Percentiles rank a stretch among this genome's conserved stretches.
Conservation (phyloP, 345 rosid species). For the Clausena lansium region DNA sequence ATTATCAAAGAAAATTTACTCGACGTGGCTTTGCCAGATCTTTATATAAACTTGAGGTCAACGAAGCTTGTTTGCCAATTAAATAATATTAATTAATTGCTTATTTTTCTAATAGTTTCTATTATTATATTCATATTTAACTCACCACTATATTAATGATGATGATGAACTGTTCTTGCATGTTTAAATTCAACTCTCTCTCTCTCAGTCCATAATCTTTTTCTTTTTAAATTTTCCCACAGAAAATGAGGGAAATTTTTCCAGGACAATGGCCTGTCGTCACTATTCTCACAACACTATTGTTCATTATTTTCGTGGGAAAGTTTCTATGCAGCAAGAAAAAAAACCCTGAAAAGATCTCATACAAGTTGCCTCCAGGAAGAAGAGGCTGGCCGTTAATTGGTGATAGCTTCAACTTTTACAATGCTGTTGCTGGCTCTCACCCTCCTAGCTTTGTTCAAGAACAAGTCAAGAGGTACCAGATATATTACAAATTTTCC, state of each 20-base stretch:
- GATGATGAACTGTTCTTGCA: background rate
- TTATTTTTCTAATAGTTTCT: background rate
- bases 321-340: slow-evolving; percentile 1
- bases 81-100: background rate
- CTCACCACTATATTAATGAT: background rate
- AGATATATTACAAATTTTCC: background rate
- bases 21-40: background rate
- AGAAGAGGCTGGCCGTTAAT: slow-evolving; percentile 75
- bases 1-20: background rate
- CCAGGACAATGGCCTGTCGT: background rate
- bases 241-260: slow-evolving; percentile 4
- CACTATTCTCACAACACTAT: background rate
- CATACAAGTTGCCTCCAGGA: slow-evolving; percentile 54
- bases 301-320: background rate
- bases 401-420: slow-evolving; percentile 75
- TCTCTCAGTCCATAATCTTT: background rate
- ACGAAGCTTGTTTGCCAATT: background rate
- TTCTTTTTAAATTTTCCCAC: background rate
- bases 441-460: slow-evolving; percentile 73
- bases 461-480: slow-evolving; percentile 56
- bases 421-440: slow-evolving; percentile 74
- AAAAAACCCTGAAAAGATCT: background rate
- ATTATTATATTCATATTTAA: background rate
- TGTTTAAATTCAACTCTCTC: background rate
- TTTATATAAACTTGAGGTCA: background rate